phyloP scores from a whole-genome alignment of 192 early-diverging fungal genomes.

The Mortierella antarctica region DNA sequence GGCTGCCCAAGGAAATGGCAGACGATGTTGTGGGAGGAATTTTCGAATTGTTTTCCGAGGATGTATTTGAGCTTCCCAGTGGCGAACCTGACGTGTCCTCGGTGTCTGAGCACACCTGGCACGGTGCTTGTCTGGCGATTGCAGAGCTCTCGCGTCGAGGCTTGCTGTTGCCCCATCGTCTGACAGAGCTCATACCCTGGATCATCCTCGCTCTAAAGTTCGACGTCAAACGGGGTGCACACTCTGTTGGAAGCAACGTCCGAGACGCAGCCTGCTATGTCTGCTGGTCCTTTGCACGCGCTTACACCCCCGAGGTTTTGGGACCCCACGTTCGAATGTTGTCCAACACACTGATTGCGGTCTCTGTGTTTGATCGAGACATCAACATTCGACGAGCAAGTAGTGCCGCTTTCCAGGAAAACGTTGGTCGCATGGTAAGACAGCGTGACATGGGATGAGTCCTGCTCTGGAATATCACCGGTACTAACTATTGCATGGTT shows the following conservation, averaged over 20 bases:
- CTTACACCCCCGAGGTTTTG: slow-evolving; percentile 81
- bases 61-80: slow-evolving; percentile 64
- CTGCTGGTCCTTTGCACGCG: slow-evolving; percentile 96
- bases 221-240: slow-evolving; percentile 88
- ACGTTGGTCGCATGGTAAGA: slow-evolving; percentile 88
- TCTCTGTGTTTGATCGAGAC: slow-evolving; percentile 92
- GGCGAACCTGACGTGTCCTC: slow-evolving; percentile 72
- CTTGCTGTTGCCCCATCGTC: slow-evolving; percentile 75
- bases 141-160: slow-evolving; percentile 94
- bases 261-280: slow-evolving; percentile 98
- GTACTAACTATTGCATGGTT: background rate
- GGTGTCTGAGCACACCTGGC: slow-evolving; percentile 93
- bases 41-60: slow-evolving; percentile 84
- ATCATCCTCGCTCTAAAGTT: slow-evolving; percentile 86
- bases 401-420: slow-evolving; percentile 97
- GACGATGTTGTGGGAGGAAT: slow-evolving; percentile 86
- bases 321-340: slow-evolving; percentile 70
- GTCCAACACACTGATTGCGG: slow-evolving; percentile 81
- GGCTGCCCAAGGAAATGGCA: slow-evolving; percentile 83
- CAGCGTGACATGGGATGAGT: background rate
- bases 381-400: slow-evolving; percentile 92
- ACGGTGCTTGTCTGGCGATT: slow-evolving; percentile 90
- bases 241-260: slow-evolving; percentile 94
- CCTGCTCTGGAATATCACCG: background rate
- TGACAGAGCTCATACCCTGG: slow-evolving; percentile 85